Percentiles rank a stretch among this genome's conserved stretches.
These are phyloP conservation scores for Oropetium thomaeum DNA, from an alignment of 176 grass and related monocot species.

Conservation along the genomic window DNA sequence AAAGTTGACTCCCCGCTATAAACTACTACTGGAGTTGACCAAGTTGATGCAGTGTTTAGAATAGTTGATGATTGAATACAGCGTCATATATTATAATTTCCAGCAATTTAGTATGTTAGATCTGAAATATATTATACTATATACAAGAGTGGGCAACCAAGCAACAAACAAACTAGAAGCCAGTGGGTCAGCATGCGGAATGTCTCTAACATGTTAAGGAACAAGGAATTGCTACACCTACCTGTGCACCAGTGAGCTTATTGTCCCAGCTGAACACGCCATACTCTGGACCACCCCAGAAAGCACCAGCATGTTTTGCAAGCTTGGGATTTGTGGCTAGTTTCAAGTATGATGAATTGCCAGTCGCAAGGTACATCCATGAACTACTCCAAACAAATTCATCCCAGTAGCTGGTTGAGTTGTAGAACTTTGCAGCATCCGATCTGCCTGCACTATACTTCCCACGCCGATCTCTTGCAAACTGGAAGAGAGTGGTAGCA, in stretches of 20 bases:
- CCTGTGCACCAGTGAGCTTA: slow-evolving; percentile 91
- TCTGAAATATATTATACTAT: not conserved
- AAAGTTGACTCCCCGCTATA: slow-evolving; percentile 17
- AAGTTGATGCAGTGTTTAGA: slow-evolving; percentile 15
- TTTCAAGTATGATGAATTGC: slow-evolving; percentile 74
- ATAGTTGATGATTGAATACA: not conserved
- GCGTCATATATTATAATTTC: not conserved
- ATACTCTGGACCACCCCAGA: slow-evolving; percentile 67
- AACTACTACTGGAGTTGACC: slow-evolving; percentile 15
- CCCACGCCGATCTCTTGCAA: slow-evolving; percentile 61
- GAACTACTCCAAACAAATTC: slow-evolving; percentile 87
- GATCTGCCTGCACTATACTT: slow-evolving; percentile 50
- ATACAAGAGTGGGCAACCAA: slow-evolving; percentile 8
- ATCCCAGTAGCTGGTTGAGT: slow-evolving; percentile 91
- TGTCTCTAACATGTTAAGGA: slow-evolving; percentile 3
- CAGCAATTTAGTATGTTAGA: slow-evolving; percentile 16
- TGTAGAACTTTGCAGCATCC: slow-evolving; percentile 75
- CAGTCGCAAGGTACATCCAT: slow-evolving; percentile 94
- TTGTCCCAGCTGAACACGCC: slow-evolving; percentile 98
- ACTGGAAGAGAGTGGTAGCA: slow-evolving; percentile 76
- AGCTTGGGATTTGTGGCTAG: slow-evolving; percentile 57
- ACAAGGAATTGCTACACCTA: slow-evolving; percentile 22
- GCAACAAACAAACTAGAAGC: slow-evolving; percentile 22
- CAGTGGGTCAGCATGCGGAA: slow-evolving; percentile 6
- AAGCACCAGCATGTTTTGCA: slow-evolving; percentile 76